phyloP scores from a whole-genome alignment of 495 filamentous ascomycete species.

The Penicillium cinerascens region DNA sequence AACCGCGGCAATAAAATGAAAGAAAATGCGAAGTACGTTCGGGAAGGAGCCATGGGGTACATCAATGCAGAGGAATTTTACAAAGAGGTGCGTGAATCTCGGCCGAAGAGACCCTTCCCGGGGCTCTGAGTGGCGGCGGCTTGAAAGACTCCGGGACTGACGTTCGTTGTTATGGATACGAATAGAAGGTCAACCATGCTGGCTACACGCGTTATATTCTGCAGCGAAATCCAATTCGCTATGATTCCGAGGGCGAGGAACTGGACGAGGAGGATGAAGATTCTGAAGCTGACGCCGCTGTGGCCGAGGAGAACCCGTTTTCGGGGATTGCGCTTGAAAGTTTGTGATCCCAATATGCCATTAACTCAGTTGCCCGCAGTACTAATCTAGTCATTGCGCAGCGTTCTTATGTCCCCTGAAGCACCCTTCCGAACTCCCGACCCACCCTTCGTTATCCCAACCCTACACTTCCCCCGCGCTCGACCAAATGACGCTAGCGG shows the following conservation, averaged over 20 bases:
- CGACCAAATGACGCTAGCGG: constrained; percentile 69
- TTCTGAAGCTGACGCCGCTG: constrained; percentile 66
- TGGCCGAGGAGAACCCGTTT: constrained; percentile 79
- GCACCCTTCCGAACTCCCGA: constrained; percentile 76
- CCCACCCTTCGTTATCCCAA: constrained; percentile 77
- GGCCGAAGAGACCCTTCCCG: not conserved
- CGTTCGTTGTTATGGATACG: not conserved
- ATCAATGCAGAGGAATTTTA: constrained; percentile 72
- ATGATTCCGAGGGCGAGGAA: constrained; percentile 86
- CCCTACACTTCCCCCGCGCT: constrained; percentile 80
- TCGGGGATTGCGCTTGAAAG: constrained; percentile 77
- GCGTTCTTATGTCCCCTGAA: constrained; percentile 86
- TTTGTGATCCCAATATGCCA: constrained; percentile 41
- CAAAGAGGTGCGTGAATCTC: constrained; percentile 62
- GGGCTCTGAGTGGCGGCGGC: not conserved
- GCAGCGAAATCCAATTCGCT: constrained; percentile 64
- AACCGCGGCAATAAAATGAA: constrained; percentile 93
- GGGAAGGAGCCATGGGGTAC: constrained; percentile 68
- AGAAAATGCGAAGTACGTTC: constrained; percentile 74
- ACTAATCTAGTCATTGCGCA: constrained; percentile 31
- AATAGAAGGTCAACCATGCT: constrained; percentile 75
- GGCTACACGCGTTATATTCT: constrained; percentile 84
- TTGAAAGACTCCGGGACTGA: constrained; percentile 12
- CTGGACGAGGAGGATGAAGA: constrained; percentile 71
- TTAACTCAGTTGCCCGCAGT: not conserved